phyloP scores from a whole-genome alignment of 2,329 filamentous ascomycete genomes.

The Botrytis fragariae region DNA sequence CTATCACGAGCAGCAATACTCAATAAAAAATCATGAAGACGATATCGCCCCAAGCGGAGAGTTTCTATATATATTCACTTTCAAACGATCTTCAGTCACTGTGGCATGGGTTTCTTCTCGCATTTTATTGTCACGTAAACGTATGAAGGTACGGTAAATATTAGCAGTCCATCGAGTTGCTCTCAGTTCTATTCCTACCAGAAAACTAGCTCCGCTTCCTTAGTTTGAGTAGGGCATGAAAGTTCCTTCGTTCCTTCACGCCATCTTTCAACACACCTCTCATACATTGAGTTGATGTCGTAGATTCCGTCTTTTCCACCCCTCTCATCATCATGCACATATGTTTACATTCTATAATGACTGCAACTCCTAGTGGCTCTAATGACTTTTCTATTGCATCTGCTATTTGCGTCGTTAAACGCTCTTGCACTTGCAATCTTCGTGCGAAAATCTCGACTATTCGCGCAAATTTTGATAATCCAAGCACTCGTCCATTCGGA shows the following conservation, averaged over 20 bases:
- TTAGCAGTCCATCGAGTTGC: too few species aligned
- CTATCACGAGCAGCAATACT: too few species aligned
- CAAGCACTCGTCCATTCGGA: constrained; percentile 81
- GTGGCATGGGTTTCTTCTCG: too few species aligned
- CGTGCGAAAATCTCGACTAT: constrained; percentile 95
- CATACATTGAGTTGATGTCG: constrained; percentile 68
- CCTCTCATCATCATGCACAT: constrained; percentile 79
- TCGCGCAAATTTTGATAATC: constrained; percentile 87
- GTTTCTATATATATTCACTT: too few species aligned
- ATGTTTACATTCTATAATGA: constrained; percentile 93
- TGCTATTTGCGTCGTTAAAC: constrained; percentile 88
- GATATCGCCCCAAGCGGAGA: too few species aligned
- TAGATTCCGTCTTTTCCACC: constrained; percentile 65
- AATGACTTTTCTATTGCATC: constrained; percentile 85
- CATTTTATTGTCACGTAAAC: too few species aligned
- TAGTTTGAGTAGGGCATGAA: constrained; percentile 45
- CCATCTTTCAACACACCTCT: constrained; percentile 64
- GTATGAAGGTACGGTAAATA: too few species aligned
- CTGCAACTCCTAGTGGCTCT: constrained; percentile 85
- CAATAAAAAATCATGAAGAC: too few species aligned
- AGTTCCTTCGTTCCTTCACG: constrained; percentile 69
- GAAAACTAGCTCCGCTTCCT: too few species aligned
- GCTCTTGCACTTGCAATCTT: constrained; percentile 87
- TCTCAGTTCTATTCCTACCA: not conserved
- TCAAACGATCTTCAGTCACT: too few species aligned